Evolutionary conservation across 1,139 yeast genomes (phyloP), one percentile per base, ranked within the genome.

Genomic region (Suhomyces coccinellae): DNA sequence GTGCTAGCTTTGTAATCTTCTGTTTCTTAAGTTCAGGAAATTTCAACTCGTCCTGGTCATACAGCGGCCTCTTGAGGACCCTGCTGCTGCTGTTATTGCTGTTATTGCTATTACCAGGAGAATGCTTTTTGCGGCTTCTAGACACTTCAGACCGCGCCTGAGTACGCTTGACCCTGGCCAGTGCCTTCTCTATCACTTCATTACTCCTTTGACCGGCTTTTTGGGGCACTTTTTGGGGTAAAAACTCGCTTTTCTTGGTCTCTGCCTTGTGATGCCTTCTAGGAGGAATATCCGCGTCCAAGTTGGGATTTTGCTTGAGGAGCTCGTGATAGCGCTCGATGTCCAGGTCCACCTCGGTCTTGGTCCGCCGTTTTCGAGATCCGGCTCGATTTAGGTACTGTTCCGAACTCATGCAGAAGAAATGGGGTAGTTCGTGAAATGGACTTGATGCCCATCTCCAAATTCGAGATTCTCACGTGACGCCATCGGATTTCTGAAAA

Each of bases 211-310:
- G 36, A n/a, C 11, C 9, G n/a, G n/a, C 28, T 2, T 34, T 34
- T 33, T n/a, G 14, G 11, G 29, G n/a, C 15, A 4, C 13, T 24
- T 13, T 34, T 34, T 13, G 15, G n/a, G 29, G 4, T 13, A 22
- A 29, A 13, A 16, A 13, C 26, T 24, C 29, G 10, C 10, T 10
- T 14, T 30, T 20, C 20, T 12, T 24, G 15, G 30, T 5, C 1
- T 14, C 22, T 10, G 24, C 17, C 32, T 36, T 28, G 16, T 26
- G 26, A 29, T 35, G n/a, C 15, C 44, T 20, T 24, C 35, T 17
- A 14, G 68, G 67, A 2, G 68, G 68, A n/a, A 63, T 63, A 44
- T 64, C 67, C n/a, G 46, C 45, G 32, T 58, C 66, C 40, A 61
- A 42, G 30, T 56, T 54, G 8, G 45, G 46, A 13, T 56, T 53